Percentiles rank a stretch among this genome's conserved stretches.
These are phyloP conservation scores for Hirsutella thompsonii DNA, from an alignment of 2,329 filamentous ascomycete species.

Conservation along the genomic window DNA sequence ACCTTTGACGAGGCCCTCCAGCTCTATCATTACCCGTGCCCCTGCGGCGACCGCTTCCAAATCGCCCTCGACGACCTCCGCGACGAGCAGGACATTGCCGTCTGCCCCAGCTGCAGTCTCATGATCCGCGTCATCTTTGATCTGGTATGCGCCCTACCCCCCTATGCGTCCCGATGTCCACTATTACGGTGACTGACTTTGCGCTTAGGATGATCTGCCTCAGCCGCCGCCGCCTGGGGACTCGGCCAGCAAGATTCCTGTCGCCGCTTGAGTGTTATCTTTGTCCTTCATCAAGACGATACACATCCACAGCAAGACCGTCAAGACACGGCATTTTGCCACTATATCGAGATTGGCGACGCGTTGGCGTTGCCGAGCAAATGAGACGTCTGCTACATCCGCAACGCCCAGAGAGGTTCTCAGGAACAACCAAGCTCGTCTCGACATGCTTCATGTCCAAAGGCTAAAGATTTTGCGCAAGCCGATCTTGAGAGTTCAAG, in stretches of 20 bases:
- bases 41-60: conserved; percentile 93
- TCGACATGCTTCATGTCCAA: too few relatives aligned
- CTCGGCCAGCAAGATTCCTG: conserved; percentile 20
- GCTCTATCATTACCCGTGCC: conserved; percentile 92
- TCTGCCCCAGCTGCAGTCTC: conserved; percentile 92
- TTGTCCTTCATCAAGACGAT: not conserved
- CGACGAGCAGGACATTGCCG: conserved; percentile 87
- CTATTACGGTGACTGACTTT: not conserved
- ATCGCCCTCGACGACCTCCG: conserved; percentile 73
- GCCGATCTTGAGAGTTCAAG: too few relatives aligned
- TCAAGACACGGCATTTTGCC: too few relatives aligned
- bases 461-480: too few relatives aligned
- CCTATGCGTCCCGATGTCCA: not conserved
- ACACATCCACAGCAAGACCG: not conserved
- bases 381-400: too few relatives aligned
- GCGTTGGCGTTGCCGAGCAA: too few relatives aligned
- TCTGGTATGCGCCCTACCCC: conserved; percentile 38
- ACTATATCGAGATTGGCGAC: too few relatives aligned
- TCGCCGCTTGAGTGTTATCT: conserved; percentile 22
- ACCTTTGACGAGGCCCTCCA: conserved; percentile 71
- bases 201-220: conserved; percentile 28
- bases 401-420: too few relatives aligned
- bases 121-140: conserved; percentile 97
- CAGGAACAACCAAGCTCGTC: too few relatives aligned
- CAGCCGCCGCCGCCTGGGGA: conserved; percentile 21